Conservation (phyloP, 2,329 filamentous ascomycete species). For the Paecilomyces sp. region DNA sequence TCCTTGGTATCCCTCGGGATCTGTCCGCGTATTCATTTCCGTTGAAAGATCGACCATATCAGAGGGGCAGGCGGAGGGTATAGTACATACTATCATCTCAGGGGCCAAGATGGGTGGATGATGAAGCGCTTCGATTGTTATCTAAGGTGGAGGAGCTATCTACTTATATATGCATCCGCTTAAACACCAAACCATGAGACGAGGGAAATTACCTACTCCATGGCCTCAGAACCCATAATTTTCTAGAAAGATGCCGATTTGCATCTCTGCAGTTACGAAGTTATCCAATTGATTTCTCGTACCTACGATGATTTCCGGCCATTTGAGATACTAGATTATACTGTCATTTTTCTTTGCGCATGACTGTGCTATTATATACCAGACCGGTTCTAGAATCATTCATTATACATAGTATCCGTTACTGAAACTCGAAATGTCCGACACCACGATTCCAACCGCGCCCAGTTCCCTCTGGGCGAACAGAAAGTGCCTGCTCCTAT, state of each 20-base stretch:
- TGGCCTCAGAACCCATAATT: too few relatives aligned
- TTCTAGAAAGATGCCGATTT: too few relatives aligned
- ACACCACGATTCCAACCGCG: not conserved
- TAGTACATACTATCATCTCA: too few relatives aligned
- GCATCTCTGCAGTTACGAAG: too few relatives aligned
- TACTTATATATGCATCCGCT: too few relatives aligned
- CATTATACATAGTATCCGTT: not conserved
- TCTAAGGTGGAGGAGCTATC: too few relatives aligned
- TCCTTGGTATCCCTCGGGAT: not conserved
- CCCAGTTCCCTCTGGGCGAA: conserved; percentile 12
- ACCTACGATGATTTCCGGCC: not conserved
- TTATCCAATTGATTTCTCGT: too few relatives aligned
- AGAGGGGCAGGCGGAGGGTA: not conserved
- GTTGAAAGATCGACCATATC: not conserved
- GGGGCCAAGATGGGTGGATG: too few relatives aligned
- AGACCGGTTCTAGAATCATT: not conserved
- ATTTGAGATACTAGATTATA: not conserved
- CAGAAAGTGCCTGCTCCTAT: conserved; percentile 41
- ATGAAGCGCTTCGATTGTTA: too few relatives aligned
- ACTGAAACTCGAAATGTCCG: not conserved
- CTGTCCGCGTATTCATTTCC: not conserved
- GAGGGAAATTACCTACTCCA: too few relatives aligned
- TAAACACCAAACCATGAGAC: too few relatives aligned
- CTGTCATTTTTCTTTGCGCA: not conserved
- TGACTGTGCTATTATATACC: not conserved